Base-by-base conservation (phyloP, 2,329 filamentous ascomycete species). In the Fragosphaeria purpurea region DNA sequence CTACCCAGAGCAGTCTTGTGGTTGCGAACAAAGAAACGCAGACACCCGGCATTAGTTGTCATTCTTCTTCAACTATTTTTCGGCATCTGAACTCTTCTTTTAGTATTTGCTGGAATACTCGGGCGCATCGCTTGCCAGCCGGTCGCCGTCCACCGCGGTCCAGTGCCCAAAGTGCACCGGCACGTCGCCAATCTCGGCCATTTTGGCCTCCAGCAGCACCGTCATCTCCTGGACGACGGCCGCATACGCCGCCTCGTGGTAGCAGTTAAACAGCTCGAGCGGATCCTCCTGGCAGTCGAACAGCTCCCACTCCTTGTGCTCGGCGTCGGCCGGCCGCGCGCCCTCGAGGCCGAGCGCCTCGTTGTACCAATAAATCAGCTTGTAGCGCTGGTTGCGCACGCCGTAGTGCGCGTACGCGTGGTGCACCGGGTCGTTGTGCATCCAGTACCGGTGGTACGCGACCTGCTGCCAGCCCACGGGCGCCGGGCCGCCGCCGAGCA, bases 321-420 rank as follows among this genome's bases (percentile, higher is more conserved):
- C 35, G 7, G 35, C 67, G 0, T 67, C 69, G 0, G 65, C 35
- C 11, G 35, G 63, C 2, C 67, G 57, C 1, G 75, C 67, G 0
- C 74, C 74, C 22, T 66, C 63, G 0, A 76, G 50, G 0, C 67
- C 72, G 12, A 76, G 63, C 7, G 63, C 65, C 55, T 77, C 70
- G 45, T 73, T 74, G 53, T 77, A 79, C 74, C 74, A 78, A 58
- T 76, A 77, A 22, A 77, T 78, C 2, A 78, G 55, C 65, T 78
- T 78, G 55, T 76, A 77, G 4, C 71, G 58, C 56, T 73, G 70
- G 52, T 77, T 65, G 0, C 75, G 64, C 5, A 76, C 63, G 1
- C 74, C 75, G 49, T 77, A 77, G 57, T 78, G 75, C 0, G 74
- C 74, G 53, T 71, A 70, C 0, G 71, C 71, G 7, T 74, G 57